Evolutionary conservation across 108 stramenopile genomes (phyloP).

Genomic region (Skeletonema tropicum): DNA sequence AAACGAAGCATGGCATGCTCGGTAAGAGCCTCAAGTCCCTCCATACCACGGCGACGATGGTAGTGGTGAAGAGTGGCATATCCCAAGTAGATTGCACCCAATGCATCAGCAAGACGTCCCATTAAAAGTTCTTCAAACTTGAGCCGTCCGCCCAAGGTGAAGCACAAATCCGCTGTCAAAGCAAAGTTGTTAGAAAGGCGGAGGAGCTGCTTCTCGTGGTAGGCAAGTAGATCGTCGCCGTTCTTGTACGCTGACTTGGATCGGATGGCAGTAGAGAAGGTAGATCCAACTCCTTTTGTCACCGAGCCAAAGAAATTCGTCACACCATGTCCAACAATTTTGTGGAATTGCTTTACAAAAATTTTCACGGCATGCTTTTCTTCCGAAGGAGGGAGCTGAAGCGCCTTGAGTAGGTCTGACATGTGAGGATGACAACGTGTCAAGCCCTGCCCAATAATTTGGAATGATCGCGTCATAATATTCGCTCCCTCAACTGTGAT

Average conservation of each 20-base stretch:
- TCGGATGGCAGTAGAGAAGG: slow-evolving; percentile 69
- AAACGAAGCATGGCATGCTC: slow-evolving; percentile 97
- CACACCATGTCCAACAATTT: slow-evolving; percentile 90
- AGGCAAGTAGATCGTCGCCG: slow-evolving; percentile 80
- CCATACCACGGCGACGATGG: slow-evolving; percentile 83
- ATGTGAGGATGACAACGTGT: slow-evolving; percentile 98
- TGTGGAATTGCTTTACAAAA: slow-evolving; percentile 90
- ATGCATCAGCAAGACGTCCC: slow-evolving; percentile 94
- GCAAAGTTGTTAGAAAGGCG: slow-evolving; percentile 97
- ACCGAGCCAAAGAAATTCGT: slow-evolving; percentile 84
- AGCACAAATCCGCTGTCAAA: slow-evolving; percentile 93
- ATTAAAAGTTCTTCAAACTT: slow-evolving; percentile 98
- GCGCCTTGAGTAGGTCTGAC: slow-evolving; percentile 88
- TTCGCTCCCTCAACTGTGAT: slow-evolving; percentile 99
- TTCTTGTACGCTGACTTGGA: slow-evolving; percentile 91
- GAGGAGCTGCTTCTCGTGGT: slow-evolving; percentile 93
- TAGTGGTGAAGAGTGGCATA: slow-evolving; percentile 97
- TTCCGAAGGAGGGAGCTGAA: slow-evolving; percentile 88
- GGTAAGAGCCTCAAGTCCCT: slow-evolving; percentile 92
- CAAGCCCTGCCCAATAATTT: slow-evolving; percentile 98
- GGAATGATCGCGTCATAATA: slow-evolving; percentile 97
- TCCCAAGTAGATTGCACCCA: slow-evolving; percentile 97
- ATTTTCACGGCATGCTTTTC: slow-evolving; percentile 82
- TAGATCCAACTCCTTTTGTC: slow-evolving; percentile 75
- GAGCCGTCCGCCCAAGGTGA: slow-evolving; percentile 94